Percentiles rank a stretch among this genome's conserved stretches.
These are phyloP conservation scores for Phytophthora cajani DNA, from an alignment of 352 stramenopile genomes.

Conservation along the genomic window DNA sequence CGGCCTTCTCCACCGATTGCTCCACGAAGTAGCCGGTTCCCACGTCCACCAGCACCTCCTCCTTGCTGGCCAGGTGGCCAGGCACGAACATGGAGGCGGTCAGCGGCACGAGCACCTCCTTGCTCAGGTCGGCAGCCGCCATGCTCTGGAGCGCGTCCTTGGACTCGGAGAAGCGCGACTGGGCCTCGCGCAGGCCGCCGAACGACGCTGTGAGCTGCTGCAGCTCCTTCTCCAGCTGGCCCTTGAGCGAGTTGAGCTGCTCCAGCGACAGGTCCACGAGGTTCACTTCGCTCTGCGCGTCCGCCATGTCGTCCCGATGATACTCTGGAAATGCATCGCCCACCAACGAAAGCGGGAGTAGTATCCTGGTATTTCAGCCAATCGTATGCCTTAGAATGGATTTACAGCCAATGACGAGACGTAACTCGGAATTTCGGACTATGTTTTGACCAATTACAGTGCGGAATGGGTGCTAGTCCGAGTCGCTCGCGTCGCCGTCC, in stretches of 20 bases:
- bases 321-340: constrained; percentile 23
- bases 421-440: constrained; percentile 2
- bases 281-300: constrained; percentile 68
- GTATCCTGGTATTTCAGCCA: constrained; percentile 33
- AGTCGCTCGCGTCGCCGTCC: constrained; percentile 37
- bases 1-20: constrained; percentile 89
- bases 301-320: constrained; percentile 45
- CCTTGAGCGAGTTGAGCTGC: constrained; percentile 93
- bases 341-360: constrained; percentile 28
- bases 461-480: constrained; percentile 17
- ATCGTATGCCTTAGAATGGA: constrained; percentile 3
- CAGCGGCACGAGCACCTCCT: constrained; percentile 94
- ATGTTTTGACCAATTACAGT: constrained; percentile 41
- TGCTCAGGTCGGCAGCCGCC: constrained; percentile 60
- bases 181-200: constrained; percentile 71
- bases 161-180: constrained; percentile 82
- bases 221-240: constrained; percentile 87
- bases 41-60: constrained; percentile 94
- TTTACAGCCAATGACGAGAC: constrained; percentile 30
- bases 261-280: constrained; percentile 92
- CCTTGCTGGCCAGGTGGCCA: constrained; percentile 85
- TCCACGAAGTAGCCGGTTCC: constrained; percentile 96
- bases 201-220: constrained; percentile 81
- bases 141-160: constrained; percentile 77
- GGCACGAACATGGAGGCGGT: constrained; percentile 96